These are phyloP conservation scores for Fraxinus albicans DNA, from an alignment of 305 asterid genomes.

Conservation along the genomic window DNA sequence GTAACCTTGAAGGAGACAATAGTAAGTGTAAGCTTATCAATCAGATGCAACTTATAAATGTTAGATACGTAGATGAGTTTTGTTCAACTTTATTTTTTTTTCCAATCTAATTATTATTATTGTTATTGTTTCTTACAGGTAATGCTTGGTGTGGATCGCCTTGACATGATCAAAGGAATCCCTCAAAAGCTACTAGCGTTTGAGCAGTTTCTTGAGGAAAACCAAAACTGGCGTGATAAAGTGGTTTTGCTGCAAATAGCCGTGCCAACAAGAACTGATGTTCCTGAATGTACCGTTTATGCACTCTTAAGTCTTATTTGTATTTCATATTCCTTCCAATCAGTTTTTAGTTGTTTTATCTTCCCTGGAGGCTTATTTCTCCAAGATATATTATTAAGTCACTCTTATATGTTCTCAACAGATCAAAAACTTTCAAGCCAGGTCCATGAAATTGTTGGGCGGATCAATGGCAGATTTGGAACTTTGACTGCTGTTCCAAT, in stretches of 20 bases:
- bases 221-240: slow-evolving; percentile 68
- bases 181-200: slow-evolving; percentile 93
- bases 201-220: slow-evolving; percentile 91
- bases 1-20: neutral
- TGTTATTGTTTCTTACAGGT: slow-evolving; percentile 48
- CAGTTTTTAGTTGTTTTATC: neutral
- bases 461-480: slow-evolving; percentile 66
- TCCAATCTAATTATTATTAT: slow-evolving; percentile 1
- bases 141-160: slow-evolving; percentile 95
- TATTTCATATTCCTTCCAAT: slow-evolving; percentile 10
- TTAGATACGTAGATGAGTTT: neutral
- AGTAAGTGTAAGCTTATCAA: slow-evolving; percentile 3
- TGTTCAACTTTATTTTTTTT: neutral
- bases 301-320: slow-evolving; percentile 13
- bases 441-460: slow-evolving; percentile 67
- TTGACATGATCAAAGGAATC: slow-evolving; percentile 95
- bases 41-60: neutral
- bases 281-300: slow-evolving; percentile 74
- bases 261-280: slow-evolving; percentile 97
- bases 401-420: slow-evolving; percentile 22
- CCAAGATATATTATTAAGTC: neutral
- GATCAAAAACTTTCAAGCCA: slow-evolving; percentile 62
- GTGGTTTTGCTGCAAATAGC: slow-evolving; percentile 96
- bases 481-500: slow-evolving; percentile 52
- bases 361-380: neutral